Evolutionary conservation across 192 early-diverging fungal species (phyloP), one percentile per base, ranked within the genome.

Genomic region (Coemansia sp.): DNA sequence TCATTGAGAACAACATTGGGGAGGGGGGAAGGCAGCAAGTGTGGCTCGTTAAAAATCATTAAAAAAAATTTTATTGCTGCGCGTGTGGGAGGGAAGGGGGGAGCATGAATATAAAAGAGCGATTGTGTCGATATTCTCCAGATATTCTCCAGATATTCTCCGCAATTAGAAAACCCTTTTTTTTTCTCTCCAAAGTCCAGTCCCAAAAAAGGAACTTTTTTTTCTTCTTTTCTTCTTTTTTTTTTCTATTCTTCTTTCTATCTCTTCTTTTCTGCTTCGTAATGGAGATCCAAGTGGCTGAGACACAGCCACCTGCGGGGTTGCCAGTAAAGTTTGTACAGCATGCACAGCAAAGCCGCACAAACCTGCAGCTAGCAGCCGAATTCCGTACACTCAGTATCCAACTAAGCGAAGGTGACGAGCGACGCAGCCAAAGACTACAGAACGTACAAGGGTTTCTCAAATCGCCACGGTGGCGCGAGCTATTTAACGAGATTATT

Each of bases 371-470:
- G n/a, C 61, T 79, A 31, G 78, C 82, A 4, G 67, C 72, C 27
- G 82, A 85, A 66, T 85, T 78, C 76, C 83, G 79, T 57, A 81
- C 83, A 57, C 72, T 85, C 9, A 78, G 75, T 52, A 67, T 81
- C 63, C 83, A 85, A 60, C 58, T 85, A 12, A 62, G 72, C 31
- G 74, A 78, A 22, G 52, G 18, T 36, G 69, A 65, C 10, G 18
- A 68, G 43, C 62, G 62, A 31, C 53, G 38, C 38, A 31, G 34
- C 3, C 53, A 65, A 63, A 36, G 76, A 27, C 61, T 11, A 7
- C 44, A 24, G 40, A 31, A 58, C 12, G 52, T 33, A 12, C 69
- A 62, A 16, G 20, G 53, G 2, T 49, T 74, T 34, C 55, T 71
- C 18, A 38, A 43, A 24, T 64, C 60, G 22, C 72, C 75, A 31